These are phyloP conservation scores for Guyanaporus albipodus DNA, from an alignment of 768 basidiomycete genomes.

Conservation along the genomic window DNA sequence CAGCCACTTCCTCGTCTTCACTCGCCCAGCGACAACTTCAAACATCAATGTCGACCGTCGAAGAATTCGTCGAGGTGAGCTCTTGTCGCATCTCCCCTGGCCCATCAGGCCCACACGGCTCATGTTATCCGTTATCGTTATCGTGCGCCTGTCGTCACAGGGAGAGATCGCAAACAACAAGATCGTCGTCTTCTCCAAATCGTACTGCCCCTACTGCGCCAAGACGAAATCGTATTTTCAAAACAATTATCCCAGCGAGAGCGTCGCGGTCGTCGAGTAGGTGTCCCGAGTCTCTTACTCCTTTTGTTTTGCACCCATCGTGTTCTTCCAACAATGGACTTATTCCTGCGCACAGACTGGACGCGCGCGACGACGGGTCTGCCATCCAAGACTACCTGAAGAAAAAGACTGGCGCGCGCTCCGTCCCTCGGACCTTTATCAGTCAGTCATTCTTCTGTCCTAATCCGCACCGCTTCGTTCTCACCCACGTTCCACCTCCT, in stretches of 20 bases:
- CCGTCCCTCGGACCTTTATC: conserved; percentile 78
- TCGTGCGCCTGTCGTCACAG: conserved; percentile 32
- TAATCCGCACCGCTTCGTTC: no score
- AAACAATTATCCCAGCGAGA: conserved; percentile 35
- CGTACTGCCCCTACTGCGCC: conserved; percentile 50
- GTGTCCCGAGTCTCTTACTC: conserved; percentile 13
- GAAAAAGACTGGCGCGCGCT: conserved; percentile 61
- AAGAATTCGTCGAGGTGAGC: conserved; percentile 41
- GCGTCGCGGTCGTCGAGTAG: conserved; percentile 46
- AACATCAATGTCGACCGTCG: conserved; percentile 26
- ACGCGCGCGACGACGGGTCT: conserved; percentile 51
- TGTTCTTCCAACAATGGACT: no score
- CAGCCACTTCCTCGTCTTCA: conserved; percentile 31
- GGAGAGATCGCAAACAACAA: conserved; percentile 45
- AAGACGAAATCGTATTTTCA: conserved; percentile 46
- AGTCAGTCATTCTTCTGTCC: conserved; percentile 38
- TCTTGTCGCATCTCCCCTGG: no score
- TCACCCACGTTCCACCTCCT: neutral
- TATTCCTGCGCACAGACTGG: conserved; percentile 41
- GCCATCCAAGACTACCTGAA: conserved; percentile 65
- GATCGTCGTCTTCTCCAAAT: conserved; percentile 60
- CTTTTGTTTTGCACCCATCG: no score
- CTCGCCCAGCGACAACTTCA: conserved; percentile 4
- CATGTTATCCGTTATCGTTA: conserved; percentile 34
- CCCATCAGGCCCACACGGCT: no score